Conservation (phyloP, 768 basidiomycete species). For the Lentinula guzmanii region DNA sequence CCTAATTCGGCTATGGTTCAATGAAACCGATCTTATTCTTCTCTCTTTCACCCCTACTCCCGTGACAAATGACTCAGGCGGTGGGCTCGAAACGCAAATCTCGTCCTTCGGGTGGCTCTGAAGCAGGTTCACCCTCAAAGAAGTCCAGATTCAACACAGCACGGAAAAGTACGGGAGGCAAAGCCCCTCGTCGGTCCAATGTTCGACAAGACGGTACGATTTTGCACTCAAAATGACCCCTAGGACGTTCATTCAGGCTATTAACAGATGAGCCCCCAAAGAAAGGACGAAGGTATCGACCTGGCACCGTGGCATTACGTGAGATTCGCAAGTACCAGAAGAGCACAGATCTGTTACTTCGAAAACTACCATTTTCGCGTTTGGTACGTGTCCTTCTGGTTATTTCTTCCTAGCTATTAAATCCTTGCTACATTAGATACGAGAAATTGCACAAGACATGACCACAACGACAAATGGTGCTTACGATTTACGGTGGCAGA, state of each 20-base stretch:
- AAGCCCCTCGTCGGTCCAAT: constrained; percentile 33
- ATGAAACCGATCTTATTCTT: background rate
- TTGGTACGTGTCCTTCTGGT: constrained; percentile 49
- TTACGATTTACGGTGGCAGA: constrained; percentile 85
- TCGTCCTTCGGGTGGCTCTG: constrained; percentile 30
- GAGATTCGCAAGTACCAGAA: constrained; percentile 96
- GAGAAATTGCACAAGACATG: constrained; percentile 92
- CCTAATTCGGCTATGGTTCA: background rate
- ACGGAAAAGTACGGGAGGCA: constrained; percentile 79
- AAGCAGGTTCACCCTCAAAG: constrained; percentile 45
- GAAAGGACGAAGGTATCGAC: constrained; percentile 71
- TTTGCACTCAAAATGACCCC: background rate
- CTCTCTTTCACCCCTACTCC: constrained; percentile 4
- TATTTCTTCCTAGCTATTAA: background rate
- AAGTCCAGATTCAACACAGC: constrained; percentile 52
- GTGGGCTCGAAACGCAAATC: constrained; percentile 48
- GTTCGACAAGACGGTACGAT: background rate
- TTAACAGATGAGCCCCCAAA: constrained; percentile 18
- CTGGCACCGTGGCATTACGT: constrained; percentile 83
- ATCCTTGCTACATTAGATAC: constrained; percentile 54
- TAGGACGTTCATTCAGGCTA: constrained; percentile 14
- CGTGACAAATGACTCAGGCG: constrained; percentile 58
- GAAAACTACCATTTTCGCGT: constrained; percentile 88
- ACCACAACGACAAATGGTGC: constrained; percentile 67
- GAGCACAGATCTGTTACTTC: constrained; percentile 81